phyloP scores from a whole-genome alignment of 805 yeast species.

The Starmerella floricola region DNA sequence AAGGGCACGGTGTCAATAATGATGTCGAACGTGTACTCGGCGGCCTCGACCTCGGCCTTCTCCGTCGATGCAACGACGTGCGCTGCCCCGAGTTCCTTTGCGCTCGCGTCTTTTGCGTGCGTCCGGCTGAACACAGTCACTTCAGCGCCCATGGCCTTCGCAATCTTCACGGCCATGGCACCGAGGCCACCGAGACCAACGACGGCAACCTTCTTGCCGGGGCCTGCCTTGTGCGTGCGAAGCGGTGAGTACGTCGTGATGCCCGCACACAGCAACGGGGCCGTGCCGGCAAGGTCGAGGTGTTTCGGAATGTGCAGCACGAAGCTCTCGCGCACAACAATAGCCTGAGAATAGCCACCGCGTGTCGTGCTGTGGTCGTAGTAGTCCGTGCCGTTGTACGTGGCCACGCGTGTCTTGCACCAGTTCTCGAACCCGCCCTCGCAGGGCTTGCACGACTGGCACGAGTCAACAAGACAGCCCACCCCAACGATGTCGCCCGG shows the following conservation, averaged over 20 bases:
- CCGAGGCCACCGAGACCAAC: conserved; percentile 61
- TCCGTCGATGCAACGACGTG: conserved; percentile 41
- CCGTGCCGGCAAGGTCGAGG: conserved; percentile 43
- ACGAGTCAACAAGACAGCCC: conserved; percentile 57
- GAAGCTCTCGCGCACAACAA: conserved; percentile 46
- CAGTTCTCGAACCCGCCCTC: conserved; percentile 41
- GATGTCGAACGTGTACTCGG: conserved; percentile 35
- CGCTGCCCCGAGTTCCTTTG: conserved; percentile 44
- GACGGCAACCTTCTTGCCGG: conserved; percentile 45
- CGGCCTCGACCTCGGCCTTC: conserved; percentile 29
- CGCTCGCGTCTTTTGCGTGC: conserved; percentile 39
- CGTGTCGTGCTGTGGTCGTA: conserved; percentile 59
- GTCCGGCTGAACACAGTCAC: conserved; percentile 47
- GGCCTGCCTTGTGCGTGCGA: conserved; percentile 36
- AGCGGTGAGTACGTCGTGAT: conserved; percentile 61
- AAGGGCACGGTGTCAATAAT: conserved; percentile 43
- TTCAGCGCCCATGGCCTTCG: conserved; percentile 52
- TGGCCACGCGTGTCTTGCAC: conserved; percentile 38
- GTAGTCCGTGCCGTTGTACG: conserved; percentile 36
- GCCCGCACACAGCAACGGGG: conserved; percentile 71
- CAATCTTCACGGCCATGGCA: conserved; percentile 48
- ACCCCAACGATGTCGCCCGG: conserved; percentile 71
- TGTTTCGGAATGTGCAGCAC: conserved; percentile 52
- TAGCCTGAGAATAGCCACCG: conserved; percentile 32
- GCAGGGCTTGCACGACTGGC: conserved; percentile 54